Evolutionary conservation across 2,329 filamentous ascomycete genomes (phyloP).

Genomic region (Phyllosticta citrichinensis): DNA sequence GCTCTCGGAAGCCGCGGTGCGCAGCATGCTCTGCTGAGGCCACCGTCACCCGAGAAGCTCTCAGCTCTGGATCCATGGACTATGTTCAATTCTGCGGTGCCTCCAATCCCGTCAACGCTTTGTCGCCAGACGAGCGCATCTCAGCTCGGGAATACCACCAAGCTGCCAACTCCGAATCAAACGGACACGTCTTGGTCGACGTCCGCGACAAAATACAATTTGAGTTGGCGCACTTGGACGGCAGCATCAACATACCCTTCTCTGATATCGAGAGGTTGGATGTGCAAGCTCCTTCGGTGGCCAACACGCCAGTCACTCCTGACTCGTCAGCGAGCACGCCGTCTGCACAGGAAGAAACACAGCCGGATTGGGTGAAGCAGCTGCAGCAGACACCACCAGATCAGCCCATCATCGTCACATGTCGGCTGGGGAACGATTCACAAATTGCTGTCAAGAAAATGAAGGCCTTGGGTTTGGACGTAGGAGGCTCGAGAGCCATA

Average conservation of each 20-base stretch:
- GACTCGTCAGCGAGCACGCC: background rate
- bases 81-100: conserved; percentile 82
- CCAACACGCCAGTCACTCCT: conserved; percentile 1
- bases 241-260: conserved; percentile 66
- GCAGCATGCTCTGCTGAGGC: conserved; percentile 61
- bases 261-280: conserved; percentile 38
- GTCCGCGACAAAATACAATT: conserved; percentile 80
- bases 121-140: conserved; percentile 58
- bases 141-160: conserved; percentile 50
- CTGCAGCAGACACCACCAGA: conserved; percentile 24
- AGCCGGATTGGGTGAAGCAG: conserved; percentile 21
- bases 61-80: conserved; percentile 60
- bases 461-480: conserved; percentile 47
- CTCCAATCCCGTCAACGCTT: conserved; percentile 41
- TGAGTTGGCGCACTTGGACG: conserved; percentile 64
- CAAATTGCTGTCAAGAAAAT: conserved; percentile 59
- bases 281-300: conserved; percentile 1
- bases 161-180: conserved; percentile 3
- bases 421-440: conserved; percentile 68
- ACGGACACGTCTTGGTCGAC: conserved; percentile 54
- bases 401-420: conserved; percentile 59
- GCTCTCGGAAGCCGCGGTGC: conserved; percentile 59
- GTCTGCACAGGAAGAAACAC: conserved; percentile 6
- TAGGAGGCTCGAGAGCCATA: conserved; percentile 45
- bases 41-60: conserved; percentile 51